Evolutionary conservation across 2,329 filamentous ascomycete genomes (phyloP).

Genomic region (Didymella pomorum): DNA sequence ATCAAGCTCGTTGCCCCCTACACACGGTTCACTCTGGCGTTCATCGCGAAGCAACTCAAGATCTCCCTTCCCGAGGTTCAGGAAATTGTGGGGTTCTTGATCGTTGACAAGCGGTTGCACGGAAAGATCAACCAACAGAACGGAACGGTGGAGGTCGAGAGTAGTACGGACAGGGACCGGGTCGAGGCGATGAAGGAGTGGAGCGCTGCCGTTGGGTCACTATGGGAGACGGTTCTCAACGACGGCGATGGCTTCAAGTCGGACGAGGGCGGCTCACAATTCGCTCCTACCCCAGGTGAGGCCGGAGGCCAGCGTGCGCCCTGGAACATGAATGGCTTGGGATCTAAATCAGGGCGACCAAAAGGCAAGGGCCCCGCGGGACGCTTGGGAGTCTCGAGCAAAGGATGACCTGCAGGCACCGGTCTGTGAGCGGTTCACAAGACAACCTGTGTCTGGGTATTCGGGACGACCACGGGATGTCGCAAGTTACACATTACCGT

Average conservation of each 20-base stretch:
- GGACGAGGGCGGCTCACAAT: slow-evolving; percentile 54
- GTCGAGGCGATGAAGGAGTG: slow-evolving; percentile 76
- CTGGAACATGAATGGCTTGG: slow-evolving; percentile 42
- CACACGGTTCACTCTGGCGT: slow-evolving; percentile 85
- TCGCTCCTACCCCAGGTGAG: slow-evolving; percentile 38
- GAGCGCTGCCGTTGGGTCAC: slow-evolving; percentile 70
- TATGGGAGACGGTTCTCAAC: slow-evolving; percentile 77
- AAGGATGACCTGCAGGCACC: slow-evolving; percentile 52
- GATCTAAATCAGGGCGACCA: slow-evolving; percentile 40
- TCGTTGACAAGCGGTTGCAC: slow-evolving; percentile 85
- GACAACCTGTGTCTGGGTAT: slow-evolving; percentile 44
- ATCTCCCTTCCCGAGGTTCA: slow-evolving; percentile 87
- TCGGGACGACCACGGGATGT: slow-evolving; percentile 40
- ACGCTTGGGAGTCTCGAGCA: slow-evolving; percentile 46
- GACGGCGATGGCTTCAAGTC: slow-evolving; percentile 76
- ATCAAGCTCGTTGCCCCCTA: slow-evolving; percentile 94
- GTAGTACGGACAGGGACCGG: slow-evolving; percentile 75
- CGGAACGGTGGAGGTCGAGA: slow-evolving; percentile 83
- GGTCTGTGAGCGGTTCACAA: slow-evolving; percentile 40
- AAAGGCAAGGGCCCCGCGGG: slow-evolving; percentile 52
- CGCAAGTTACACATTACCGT: slow-evolving; percentile 46
- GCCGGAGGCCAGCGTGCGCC: slow-evolving; percentile 35
- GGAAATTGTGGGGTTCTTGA: slow-evolving; percentile 94
- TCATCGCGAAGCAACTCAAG: slow-evolving; percentile 87
- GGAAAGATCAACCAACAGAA: slow-evolving; percentile 90